Evolutionary conservation across 116 monocot species (phyloP).

Genomic region (Posidonia oceanica): DNA sequence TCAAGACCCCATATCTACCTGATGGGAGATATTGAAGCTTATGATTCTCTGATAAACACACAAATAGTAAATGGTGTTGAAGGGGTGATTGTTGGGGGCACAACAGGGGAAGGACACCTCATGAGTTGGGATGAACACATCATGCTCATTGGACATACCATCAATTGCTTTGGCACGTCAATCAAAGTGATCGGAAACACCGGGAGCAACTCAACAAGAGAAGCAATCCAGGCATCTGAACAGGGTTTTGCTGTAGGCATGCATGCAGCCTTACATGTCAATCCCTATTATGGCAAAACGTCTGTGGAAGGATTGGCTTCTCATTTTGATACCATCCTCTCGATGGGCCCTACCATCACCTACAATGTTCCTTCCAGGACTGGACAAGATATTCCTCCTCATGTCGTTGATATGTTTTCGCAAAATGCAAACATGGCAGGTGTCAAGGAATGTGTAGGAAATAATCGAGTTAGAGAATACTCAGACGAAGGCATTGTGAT

Average conservation of each 20-base stretch:
- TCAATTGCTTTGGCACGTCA: conserved; percentile 62
- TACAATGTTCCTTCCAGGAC: conserved; percentile 81
- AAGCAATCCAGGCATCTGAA: conserved; percentile 74
- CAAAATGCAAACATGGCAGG: conserved; percentile 53
- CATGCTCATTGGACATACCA: conserved; percentile 83
- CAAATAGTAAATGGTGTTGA: conserved; percentile 72
- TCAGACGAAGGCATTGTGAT: conserved; percentile 39
- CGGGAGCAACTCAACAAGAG: conserved; percentile 84
- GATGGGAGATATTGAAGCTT: conserved; percentile 83
- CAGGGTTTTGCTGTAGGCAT: conserved; percentile 96
- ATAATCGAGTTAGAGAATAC: conserved; percentile 52
- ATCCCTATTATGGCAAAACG: conserved; percentile 95
- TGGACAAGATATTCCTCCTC: conserved; percentile 76
- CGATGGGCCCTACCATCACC: conserved; percentile 77
- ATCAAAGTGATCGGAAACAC: conserved; percentile 83
- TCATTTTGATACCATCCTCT: conserved; percentile 66
- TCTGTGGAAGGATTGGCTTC: conserved; percentile 53
- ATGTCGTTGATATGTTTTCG: conserved; percentile 32
- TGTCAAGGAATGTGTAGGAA: conserved; percentile 78
- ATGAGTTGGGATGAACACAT: conserved; percentile 97
- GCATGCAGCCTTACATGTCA: conserved; percentile 82
- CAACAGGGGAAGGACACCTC: conserved; percentile 85
- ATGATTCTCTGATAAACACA: conserved; percentile 58
- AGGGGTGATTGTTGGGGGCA: conserved; percentile 92
- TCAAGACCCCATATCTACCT: conserved; percentile 83